Evolutionary conservation across 1,284 basidiomycete species (phyloP), one percentile per base, ranked within the genome.

Genomic region (Flammula alnicola): DNA sequence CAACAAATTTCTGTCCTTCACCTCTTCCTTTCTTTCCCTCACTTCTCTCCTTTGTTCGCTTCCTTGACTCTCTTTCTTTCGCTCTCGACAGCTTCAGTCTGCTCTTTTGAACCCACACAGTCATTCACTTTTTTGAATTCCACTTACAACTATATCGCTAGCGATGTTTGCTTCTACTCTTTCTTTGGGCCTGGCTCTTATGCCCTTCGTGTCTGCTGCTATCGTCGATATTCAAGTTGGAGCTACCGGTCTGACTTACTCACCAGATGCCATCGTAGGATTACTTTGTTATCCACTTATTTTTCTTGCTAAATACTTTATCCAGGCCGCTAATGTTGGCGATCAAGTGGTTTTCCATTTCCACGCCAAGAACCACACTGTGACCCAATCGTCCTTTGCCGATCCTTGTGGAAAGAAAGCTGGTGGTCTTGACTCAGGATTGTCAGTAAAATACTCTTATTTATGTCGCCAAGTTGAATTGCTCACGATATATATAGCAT

Each of bases 291-390:
- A 52, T 11, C 12, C 22, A 37, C 26, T 20, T 12, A n/a, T 27
- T 44, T 5, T 27, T 42, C 44, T 47, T 42, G 42, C 40, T 52
- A 47, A 33, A 40, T 19, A 31, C 10, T 47, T 36, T 17, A 52
- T 47, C 48, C 52, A 81, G 80, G 65, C 61, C 49, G 81, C 80
- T 36, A 52, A 66, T 32, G 61, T 68, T 50, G 83, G 82, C 45
- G 83, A 85, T 64, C 75, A 78, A 63, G 80, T 86, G 45, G 69
- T 77, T 44, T 85, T 83, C 72, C 72, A 76, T 51, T 84, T 82
- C 71, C 64, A 75, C 36, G 65, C 71, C 26, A 75, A 75, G 63
- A 83, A 84, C 67, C 82, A 83, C 64, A 77, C 79, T 2, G 79
- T 75, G 25, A 76, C 78, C 22, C 81, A 83, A 64, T 79, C 78